These are phyloP conservation scores for Tricholoma sp. DNA, from an alignment of 768 basidiomycete genomes.

Conservation along the genomic window DNA sequence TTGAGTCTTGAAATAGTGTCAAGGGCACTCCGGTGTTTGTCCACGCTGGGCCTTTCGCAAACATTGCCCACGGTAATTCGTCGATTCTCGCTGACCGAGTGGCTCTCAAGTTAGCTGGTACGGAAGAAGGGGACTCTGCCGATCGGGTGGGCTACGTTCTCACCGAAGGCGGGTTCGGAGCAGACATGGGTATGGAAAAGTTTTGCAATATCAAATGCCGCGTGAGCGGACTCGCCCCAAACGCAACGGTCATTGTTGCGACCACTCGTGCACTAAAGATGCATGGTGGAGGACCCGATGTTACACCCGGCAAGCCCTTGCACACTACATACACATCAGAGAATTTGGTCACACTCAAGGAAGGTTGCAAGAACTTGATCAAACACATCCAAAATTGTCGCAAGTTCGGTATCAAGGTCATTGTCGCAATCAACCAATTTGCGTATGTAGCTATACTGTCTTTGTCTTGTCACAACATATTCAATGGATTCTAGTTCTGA, in stretches of 20 bases:
- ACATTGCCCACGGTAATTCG: conserved; percentile 98
- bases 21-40: conserved; percentile 98
- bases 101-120: conserved; percentile 94
- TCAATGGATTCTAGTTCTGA: conserved; percentile 56
- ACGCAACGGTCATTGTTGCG: conserved; percentile 93
- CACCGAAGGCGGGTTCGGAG: conserved; percentile 97
- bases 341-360: conserved; percentile 81
- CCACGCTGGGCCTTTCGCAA: conserved; percentile 97
- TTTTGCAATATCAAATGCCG: conserved; percentile 99
- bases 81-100: conserved; percentile 98
- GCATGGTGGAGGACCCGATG: conserved; percentile 98
- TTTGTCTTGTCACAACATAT: not conserved
- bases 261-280: conserved; percentile 98
- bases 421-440: conserved; percentile 95
- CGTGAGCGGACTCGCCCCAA: conserved; percentile 85
- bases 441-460: conserved; percentile 49
- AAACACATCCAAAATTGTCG: conserved; percentile 93
- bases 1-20: not conserved
- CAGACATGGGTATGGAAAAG: conserved; percentile 99
- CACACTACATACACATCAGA: conserved; percentile 93
- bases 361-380: conserved; percentile 88
- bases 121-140: conserved; percentile 81
- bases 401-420: conserved; percentile 95
- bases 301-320: conserved; percentile 91
- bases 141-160: conserved; percentile 90